These are phyloP conservation scores for Tetrastigma voinierianum DNA, from an alignment of 164 flowering plant species.

Conservation along the genomic window DNA sequence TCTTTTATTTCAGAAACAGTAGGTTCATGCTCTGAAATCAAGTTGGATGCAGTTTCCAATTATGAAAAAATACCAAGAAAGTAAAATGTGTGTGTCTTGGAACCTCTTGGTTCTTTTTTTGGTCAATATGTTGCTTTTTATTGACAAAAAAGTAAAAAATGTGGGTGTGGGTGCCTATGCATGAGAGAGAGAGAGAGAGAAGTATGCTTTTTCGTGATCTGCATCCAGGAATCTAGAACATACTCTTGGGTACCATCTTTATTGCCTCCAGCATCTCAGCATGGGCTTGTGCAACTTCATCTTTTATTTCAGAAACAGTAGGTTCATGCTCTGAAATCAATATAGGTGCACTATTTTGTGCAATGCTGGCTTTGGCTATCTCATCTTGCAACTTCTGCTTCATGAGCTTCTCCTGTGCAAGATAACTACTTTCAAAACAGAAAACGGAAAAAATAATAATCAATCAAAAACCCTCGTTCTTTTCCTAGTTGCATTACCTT, in stretches of 20 bases:
- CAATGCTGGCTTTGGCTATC: constrained; percentile 48
- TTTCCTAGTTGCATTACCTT: constrained; percentile 39
- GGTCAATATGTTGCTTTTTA: no score
- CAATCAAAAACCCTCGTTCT: not conserved
- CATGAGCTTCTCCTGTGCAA: constrained; percentile 51
- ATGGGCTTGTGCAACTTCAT: constrained; percentile 56
- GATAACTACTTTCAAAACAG: not conserved
- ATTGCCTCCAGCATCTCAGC: constrained; percentile 51
- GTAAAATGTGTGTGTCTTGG: no score
- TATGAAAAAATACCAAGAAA: no score
- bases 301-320: constrained; percentile 48
- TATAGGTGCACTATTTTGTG: constrained; percentile 48
- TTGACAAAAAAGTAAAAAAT: no score
- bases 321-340: constrained; percentile 62
- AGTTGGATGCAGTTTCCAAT: not conserved
- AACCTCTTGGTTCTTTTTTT: no score
- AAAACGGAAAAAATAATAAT: no score
- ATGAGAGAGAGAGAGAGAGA: no score
- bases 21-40: constrained; percentile 60
- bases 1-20: constrained; percentile 47
- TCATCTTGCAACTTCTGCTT: constrained; percentile 62
- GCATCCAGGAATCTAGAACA: constrained; percentile 12
- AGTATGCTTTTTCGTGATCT: no score
- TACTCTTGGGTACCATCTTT: constrained; percentile 51
- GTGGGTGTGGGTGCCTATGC: no score